A percentile compares a stretch with the other conserved stretches of the same genome.
Evolutionary conservation across 495 filamentous ascomycete genomes (phyloP).

Genomic region (Podospora didyma): DNA sequence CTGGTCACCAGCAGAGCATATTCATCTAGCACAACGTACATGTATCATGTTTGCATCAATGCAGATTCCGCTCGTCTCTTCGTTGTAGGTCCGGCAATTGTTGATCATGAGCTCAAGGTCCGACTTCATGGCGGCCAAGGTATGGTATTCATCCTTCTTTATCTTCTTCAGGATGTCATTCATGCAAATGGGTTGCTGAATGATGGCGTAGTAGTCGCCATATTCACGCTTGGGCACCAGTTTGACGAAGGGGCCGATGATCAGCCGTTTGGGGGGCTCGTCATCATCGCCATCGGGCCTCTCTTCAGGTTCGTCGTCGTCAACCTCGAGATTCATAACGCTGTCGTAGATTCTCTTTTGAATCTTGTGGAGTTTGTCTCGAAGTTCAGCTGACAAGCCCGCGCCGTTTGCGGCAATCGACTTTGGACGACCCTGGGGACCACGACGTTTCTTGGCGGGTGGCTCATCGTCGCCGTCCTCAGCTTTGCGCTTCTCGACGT

Average conservation of each 20-base stretch:
- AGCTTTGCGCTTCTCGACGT: slow-evolving; percentile 76
- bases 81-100: slow-evolving; percentile 94
- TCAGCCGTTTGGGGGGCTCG: slow-evolving; percentile 55
- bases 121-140: slow-evolving; percentile 69
- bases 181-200: slow-evolving; percentile 87
- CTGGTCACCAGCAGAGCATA: neutral
- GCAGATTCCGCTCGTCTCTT: slow-evolving; percentile 86
- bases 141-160: slow-evolving; percentile 86
- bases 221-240: slow-evolving; percentile 83
- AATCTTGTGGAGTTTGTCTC: slow-evolving; percentile 66
- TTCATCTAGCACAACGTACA: slow-evolving; percentile 42
- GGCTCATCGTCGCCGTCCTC: slow-evolving; percentile 76
- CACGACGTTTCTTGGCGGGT: slow-evolving; percentile 71
- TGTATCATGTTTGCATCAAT: slow-evolving; percentile 91
- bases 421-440: slow-evolving; percentile 65
- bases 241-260: slow-evolving; percentile 93
- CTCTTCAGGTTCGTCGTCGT: slow-evolving; percentile 47
- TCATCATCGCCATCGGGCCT: slow-evolving; percentile 28
- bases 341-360: slow-evolving; percentile 70
- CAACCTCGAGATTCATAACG: slow-evolving; percentile 74
- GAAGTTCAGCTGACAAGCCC: slow-evolving; percentile 43
- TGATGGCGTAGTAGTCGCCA: slow-evolving; percentile 91
- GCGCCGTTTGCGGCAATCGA: slow-evolving; percentile 24
- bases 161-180: slow-evolving; percentile 89
- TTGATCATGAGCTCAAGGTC: slow-evolving; percentile 81